Base-by-base conservation (phyloP, 306 rosid species). In the Trifolium repens region DNA sequence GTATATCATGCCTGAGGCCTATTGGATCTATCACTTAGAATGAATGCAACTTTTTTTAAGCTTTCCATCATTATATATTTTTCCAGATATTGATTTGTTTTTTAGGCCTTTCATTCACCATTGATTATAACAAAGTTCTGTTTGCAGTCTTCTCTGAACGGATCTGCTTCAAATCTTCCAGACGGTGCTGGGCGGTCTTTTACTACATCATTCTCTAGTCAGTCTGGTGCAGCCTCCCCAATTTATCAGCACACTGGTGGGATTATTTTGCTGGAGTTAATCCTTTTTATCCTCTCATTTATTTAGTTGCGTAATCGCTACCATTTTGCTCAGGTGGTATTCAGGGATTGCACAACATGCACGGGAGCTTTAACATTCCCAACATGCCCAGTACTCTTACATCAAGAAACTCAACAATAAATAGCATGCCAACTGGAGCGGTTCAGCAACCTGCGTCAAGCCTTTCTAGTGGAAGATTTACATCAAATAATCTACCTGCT, bases 191-290 rank as follows among this genome's bases (percentile, higher is more conserved):
- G 99, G 47, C 88, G 99, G 79, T 85, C 96, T 74, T 92, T 92
- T 84, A 71, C 96, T 7, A 63, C 96, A 54, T 90, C 97, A 11
- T 94, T 92, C 87, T 92, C 99, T 80, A 91, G 96, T 88, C 99
- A 94, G 85, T 90, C 99, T 84, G 99, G 97, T 82, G 96, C 89
- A 4, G 97, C 93, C 71, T 94, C 99, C 74, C 96, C 99, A 12
- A 85, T 75, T 73, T 94, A 87, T 82, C 99, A 94, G 83, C 97
- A 94, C 78, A 53, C 91, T 5, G 99, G 97, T 94, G 83, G 83
- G 97, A 84, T 64, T 53, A 65, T 65, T 71, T 82, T 78, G 40
- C 68, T 87, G 55, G 78, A 79, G 40, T 84, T 75, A 27, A 37
- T 64, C 24, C 44, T 46, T 69, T 85, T 69, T 30, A 14, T 75